Conservation (phyloP, 169 alveolate species). For the Sarcocystis neurona region DNA sequence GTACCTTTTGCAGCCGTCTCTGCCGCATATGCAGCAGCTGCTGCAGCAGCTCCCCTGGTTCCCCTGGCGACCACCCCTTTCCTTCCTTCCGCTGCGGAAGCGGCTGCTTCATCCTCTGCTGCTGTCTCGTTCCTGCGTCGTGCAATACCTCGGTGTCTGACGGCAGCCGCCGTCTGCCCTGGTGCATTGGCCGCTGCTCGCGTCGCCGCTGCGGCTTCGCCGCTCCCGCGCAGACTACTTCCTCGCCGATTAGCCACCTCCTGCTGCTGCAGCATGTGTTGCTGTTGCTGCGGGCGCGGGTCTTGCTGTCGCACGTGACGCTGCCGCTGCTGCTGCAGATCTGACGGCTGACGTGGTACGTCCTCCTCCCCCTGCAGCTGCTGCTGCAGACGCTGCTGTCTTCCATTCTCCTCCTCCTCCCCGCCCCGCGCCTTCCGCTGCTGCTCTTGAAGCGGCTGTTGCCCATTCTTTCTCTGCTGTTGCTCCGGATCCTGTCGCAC, state of each 20-base stretch:
- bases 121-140: neutral
- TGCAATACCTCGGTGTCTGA: neutral
- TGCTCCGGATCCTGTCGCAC: neutral
- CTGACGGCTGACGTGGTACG: neutral
- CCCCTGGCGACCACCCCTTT: neutral
- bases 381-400: neutral
- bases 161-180: neutral
- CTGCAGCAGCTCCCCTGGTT: conserved; percentile 30
- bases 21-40: neutral
- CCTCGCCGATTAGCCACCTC: neutral
- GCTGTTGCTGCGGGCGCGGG: neutral
- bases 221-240: neutral
- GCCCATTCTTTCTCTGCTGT: neutral
- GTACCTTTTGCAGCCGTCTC: neutral
- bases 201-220: neutral
- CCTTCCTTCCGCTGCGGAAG: conserved; percentile 17
- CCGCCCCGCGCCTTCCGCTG: neutral
- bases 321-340: neutral
- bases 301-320: neutral
- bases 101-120: neutral
- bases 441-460: neutral
- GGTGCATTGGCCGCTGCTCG: neutral
- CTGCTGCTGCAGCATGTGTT: neutral
- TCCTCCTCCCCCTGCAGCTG: neutral
- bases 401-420: neutral